These are phyloP conservation scores for Aspergillus indologenus DNA, from an alignment of 495 filamentous ascomycete genomes.

Conservation along the genomic window DNA sequence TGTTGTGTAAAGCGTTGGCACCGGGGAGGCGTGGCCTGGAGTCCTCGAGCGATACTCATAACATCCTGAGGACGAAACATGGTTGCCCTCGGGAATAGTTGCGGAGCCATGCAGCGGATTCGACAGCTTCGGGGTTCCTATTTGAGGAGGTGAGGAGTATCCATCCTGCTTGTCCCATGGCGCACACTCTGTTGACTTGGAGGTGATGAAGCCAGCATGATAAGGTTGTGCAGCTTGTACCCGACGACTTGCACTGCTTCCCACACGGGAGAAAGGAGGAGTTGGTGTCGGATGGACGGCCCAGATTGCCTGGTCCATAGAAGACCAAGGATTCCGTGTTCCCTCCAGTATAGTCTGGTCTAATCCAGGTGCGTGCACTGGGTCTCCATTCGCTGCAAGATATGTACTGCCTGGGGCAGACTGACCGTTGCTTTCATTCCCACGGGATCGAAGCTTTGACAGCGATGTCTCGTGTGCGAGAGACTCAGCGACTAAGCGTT, in stretches of 20 bases:
- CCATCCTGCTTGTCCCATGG: constrained; percentile 3
- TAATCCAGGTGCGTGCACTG: neutral
- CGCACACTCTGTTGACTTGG: neutral
- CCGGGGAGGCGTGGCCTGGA: constrained; percentile 7
- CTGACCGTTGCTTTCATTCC: constrained; percentile 1
- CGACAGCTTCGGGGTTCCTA: neutral
- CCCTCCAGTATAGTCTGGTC: neutral
- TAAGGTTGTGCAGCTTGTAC: constrained; percentile 14
- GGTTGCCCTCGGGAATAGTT: neutral
- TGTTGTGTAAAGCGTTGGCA: constrained; percentile 10
- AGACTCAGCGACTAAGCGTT: constrained; percentile 4
- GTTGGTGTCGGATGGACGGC: neutral
- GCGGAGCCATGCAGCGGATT: constrained; percentile 2
- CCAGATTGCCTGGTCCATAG: neutral
- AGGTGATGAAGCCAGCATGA: neutral
- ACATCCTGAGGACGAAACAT: constrained; percentile 1
- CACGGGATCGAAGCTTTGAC: constrained; percentile 12
- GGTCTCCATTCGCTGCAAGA: constrained; percentile 5
- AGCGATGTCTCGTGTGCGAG: constrained; percentile 11
- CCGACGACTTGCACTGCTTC: constrained; percentile 10
- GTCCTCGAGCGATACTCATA: neutral
- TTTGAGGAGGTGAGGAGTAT: constrained; percentile 1
- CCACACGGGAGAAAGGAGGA: constrained; percentile 5
- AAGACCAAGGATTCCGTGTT: neutral
- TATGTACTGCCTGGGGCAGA: constrained; percentile 7